phyloP scores from a whole-genome alignment of 352 stramenopile genomes.

The Phytophthora idaei region DNA sequence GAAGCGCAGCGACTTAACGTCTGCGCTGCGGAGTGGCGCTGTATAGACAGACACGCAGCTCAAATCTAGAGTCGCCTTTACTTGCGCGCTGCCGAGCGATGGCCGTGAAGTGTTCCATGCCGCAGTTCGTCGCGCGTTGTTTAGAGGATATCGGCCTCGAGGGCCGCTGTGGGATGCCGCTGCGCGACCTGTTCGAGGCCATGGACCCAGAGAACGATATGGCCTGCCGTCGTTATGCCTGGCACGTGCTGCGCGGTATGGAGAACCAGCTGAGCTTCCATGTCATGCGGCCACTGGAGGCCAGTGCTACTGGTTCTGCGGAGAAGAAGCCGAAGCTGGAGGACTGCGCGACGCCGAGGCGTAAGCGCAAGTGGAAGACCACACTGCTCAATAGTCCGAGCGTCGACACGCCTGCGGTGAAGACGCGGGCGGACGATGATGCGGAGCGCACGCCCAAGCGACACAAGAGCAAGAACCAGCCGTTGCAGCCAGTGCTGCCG shows the following conservation, averaged over 20 bases:
- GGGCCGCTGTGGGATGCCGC: conserved; percentile 67
- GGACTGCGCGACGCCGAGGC: conserved; percentile 13
- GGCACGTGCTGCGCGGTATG: conserved; percentile 68
- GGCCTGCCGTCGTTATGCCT: conserved; percentile 63
- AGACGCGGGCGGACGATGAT: conserved; percentile 1
- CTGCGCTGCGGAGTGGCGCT: neutral
- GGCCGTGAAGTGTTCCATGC: conserved; percentile 44
- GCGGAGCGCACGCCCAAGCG: conserved; percentile 22
- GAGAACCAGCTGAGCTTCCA: conserved; percentile 63
- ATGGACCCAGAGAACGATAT: conserved; percentile 62
- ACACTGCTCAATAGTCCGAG: conserved; percentile 46
- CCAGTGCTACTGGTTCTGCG: neutral
- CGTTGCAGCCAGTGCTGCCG: conserved; percentile 50
- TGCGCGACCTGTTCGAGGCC: conserved; percentile 65
- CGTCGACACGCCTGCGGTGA: conserved; percentile 9
- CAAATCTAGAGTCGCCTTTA: neutral
- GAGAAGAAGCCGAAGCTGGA: conserved; percentile 20
- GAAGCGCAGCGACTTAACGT: neutral
- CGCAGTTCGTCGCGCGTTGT: conserved; percentile 73
- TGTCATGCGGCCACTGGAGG: conserved; percentile 50
- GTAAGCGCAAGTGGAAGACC: conserved; percentile 81
- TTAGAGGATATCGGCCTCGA: conserved; percentile 84
- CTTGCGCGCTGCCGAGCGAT: conserved; percentile 6
- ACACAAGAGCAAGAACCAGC: conserved; percentile 37
- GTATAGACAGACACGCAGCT: conserved; percentile 8